Evolutionary conservation across 164 flowering plant species (phyloP).

Genomic region (Cinnamomum chago): DNA sequence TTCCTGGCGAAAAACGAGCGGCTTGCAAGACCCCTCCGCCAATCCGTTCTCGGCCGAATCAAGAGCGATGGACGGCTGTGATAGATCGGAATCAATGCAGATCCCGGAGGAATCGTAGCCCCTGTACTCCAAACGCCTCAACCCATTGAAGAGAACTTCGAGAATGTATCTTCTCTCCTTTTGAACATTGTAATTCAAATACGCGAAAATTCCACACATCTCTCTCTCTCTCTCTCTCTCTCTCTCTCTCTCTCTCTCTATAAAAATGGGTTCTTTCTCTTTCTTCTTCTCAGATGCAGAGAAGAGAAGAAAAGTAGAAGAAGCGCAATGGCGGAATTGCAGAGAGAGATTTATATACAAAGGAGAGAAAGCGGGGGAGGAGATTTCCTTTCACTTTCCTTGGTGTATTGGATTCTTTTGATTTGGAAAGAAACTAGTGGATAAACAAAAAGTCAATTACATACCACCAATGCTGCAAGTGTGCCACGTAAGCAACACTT

Average conservation of each 20-base stretch:
- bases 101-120: conserved; percentile 98
- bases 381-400: background rate
- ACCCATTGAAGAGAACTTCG: conserved; percentile 84
- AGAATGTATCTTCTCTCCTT: conserved; percentile 75
- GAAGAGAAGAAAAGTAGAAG: background rate
- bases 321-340: background rate
- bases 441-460: no score
- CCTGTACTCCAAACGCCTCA: conserved; percentile 86
- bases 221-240: background rate
- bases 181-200: conserved; percentile 69
- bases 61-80: background rate
- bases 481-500: no score
- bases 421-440: no score
- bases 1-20: conserved; percentile 81
- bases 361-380: background rate
- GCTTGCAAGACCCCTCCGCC: conserved; percentile 17
- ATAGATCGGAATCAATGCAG: conserved; percentile 51
- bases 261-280: background rate
- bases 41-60: background rate
- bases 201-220: conserved; percentile 99
- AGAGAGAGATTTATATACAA: background rate
- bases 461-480: no score
- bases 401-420: background rate
- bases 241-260: background rate
- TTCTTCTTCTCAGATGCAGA: background rate